Evolutionary conservation across 306 rosid genomes (phyloP), one percentile per base, ranked within the genome.

Genomic region (Astragalus glycyphyllos): DNA sequence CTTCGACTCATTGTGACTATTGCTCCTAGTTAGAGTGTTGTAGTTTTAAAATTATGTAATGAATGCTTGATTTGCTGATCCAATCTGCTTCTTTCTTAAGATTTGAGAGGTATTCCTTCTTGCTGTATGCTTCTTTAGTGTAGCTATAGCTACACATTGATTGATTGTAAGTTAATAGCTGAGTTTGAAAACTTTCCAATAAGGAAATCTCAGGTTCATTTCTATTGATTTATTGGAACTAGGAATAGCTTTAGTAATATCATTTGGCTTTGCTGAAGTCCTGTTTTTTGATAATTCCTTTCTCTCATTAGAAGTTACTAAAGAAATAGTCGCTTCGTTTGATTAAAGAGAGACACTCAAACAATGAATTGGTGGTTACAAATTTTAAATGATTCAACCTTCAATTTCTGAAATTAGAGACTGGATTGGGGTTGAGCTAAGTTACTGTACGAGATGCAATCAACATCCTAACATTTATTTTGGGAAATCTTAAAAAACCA

Each of bases 91-190:
- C 31, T 26, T 32, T 4, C 40, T 38, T 38, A 11, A 53, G 62
- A 51, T 37, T 53, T 53, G 51, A 53, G 26, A 20, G 40, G 8
- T 11, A 15, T 7, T 31, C 10, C 8, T 67, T 17, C 68, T 62
- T 62, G 37, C 14, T 35, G 45, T 45, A 7, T 47, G 58, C 8
- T 68, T 68, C 16, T 68, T 68, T 68, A n/a, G n/a, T n/a, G n/a
- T n/a, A n/a, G 15, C 41, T 41, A 11, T 41, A 41, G 37, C 51
- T 41, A 61, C 17, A 35, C 50, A 20, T 10, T 37, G 8, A 41
- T 17, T 41, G 51, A 41, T 62, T 5, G 11, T 38, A 15, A 13
- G 4, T 9, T 17, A 37, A 60, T 60, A 38, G 14, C 5, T 37
- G 32, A 60, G n/a, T 15, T 35, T 7, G 9, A 62, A 17, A 20